phyloP scores from a whole-genome alignment of 768 basidiomycete species.

The Tylopilus sp. region DNA sequence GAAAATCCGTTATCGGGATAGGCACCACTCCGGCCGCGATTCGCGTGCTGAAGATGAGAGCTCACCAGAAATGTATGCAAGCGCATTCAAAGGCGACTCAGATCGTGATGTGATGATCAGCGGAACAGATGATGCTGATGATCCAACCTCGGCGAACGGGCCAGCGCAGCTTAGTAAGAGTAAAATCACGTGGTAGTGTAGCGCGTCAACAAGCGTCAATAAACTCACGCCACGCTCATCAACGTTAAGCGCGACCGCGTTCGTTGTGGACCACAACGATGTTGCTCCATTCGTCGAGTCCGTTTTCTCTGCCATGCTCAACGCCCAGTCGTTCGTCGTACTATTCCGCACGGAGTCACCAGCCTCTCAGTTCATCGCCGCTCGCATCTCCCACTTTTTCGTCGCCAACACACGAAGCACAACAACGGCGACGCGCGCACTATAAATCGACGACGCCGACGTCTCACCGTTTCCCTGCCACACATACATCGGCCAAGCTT shows the following conservation, averaged over 20 bases:
- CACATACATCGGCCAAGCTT: constrained; percentile 6
- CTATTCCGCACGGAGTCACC: constrained; percentile 26
- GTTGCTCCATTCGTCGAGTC: constrained; percentile 30
- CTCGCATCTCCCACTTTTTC: constrained; percentile 43
- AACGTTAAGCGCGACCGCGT: constrained; percentile 8
- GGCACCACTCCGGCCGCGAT: too few species aligned
- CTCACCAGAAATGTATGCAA: too few species aligned
- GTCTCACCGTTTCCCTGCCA: constrained; percentile 19
- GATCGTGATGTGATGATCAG: too few species aligned
- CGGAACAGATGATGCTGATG: too few species aligned
- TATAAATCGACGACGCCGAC: constrained; percentile 43
- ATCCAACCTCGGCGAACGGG: too few species aligned
- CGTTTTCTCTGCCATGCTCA: constrained; percentile 29
- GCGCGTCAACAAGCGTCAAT: constrained; percentile 27
- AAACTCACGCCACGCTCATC: constrained; percentile 18
- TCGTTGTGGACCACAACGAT: neutral
- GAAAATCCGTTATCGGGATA: too few species aligned
- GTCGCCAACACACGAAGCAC: constrained; percentile 44
- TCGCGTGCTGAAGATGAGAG: too few species aligned
- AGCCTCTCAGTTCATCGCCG: constrained; percentile 49
- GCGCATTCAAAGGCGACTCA: too few species aligned
- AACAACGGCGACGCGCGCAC: constrained; percentile 52
- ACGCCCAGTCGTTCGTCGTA: constrained; percentile 37
- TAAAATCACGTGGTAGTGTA: constrained; percentile 10
- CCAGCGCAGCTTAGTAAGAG: too few species aligned